Evolutionary conservation across 768 basidiomycete genomes (phyloP).

Genomic region (Brasilioporus rufonigricans): DNA sequence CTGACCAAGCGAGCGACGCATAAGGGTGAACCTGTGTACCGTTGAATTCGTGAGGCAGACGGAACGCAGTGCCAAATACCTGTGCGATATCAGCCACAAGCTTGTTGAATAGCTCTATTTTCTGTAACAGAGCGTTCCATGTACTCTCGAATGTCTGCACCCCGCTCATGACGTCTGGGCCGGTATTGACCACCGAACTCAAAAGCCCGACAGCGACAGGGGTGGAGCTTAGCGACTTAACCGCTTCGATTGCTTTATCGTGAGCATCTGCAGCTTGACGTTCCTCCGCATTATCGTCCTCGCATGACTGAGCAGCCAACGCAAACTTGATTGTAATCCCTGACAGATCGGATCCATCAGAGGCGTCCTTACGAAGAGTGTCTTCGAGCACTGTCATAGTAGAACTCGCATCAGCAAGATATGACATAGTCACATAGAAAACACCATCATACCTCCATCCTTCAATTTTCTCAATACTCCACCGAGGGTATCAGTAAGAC

Average conservation of each 20-base stretch:
- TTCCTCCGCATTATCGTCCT: not conserved
- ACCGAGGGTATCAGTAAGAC: no score
- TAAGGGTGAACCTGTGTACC: not conserved
- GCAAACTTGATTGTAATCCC: no score
- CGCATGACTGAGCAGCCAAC: not conserved
- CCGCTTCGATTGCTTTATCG: not conserved
- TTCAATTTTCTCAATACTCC: no score
- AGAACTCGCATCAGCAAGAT: no score
- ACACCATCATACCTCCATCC: no score
- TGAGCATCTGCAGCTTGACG: not conserved
- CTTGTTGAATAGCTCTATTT: not conserved
- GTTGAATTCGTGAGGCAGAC: not conserved
- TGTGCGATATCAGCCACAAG: not conserved
- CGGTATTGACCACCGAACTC: not conserved
- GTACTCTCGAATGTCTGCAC: not conserved
- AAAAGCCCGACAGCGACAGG: not conserved
- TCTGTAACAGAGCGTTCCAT: not conserved
- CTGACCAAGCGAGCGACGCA: not conserved
- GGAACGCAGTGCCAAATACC: not conserved
- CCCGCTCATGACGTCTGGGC: not conserved
- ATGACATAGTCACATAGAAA: no score
- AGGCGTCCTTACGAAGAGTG: no score
- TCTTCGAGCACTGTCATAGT: no score
- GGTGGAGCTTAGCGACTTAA: not conserved
- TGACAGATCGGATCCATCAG: no score